Conservation (phyloP, 2,329 filamentous ascomycete species). For the Pseudogymnoascus sp. region DNA sequence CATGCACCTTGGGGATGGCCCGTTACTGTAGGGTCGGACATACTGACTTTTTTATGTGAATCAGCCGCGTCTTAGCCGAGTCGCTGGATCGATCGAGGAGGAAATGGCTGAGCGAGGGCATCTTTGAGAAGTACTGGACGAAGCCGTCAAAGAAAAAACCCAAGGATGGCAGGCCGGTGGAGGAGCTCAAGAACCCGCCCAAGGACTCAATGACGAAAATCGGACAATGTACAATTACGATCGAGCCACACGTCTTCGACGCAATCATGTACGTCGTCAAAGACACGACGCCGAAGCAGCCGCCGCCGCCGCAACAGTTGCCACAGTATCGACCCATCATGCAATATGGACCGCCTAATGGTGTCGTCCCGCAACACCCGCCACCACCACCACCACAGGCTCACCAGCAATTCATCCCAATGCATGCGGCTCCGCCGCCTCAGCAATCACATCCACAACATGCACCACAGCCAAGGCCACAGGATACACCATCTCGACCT, state of each 20-base stretch:
- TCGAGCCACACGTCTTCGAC: conserved; percentile 74
- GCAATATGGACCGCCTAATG: conserved; percentile 58
- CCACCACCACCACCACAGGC: conserved; percentile 25
- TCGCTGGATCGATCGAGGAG: conserved; percentile 66
- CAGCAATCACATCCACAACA: background rate
- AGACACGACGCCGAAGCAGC: conserved; percentile 46
- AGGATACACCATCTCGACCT: conserved; percentile 14
- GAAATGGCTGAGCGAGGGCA: conserved; percentile 62
- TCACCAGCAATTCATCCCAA: conserved; percentile 41
- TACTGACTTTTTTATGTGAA: conserved; percentile 12
- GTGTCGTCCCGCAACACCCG: conserved; percentile 48
- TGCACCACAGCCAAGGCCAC: conserved; percentile 22
- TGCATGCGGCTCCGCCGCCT: conserved; percentile 30
- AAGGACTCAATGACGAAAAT: conserved; percentile 66
- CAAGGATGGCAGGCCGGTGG: conserved; percentile 44
- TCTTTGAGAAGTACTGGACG: conserved; percentile 72
- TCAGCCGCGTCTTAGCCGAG: conserved; percentile 65
- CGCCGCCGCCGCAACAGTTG: conserved; percentile 26
- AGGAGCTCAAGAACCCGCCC: conserved; percentile 53
- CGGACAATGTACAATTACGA: conserved; percentile 64
- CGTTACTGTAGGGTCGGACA: conserved; percentile 2
- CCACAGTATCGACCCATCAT: conserved; percentile 46
- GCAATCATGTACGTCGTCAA: conserved; percentile 67
- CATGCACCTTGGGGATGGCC: background rate
- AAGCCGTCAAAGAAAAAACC: conserved; percentile 65